phyloP scores from a whole-genome alignment of 345 rosid genomes.

The Crucihimalaya himalaica region DNA sequence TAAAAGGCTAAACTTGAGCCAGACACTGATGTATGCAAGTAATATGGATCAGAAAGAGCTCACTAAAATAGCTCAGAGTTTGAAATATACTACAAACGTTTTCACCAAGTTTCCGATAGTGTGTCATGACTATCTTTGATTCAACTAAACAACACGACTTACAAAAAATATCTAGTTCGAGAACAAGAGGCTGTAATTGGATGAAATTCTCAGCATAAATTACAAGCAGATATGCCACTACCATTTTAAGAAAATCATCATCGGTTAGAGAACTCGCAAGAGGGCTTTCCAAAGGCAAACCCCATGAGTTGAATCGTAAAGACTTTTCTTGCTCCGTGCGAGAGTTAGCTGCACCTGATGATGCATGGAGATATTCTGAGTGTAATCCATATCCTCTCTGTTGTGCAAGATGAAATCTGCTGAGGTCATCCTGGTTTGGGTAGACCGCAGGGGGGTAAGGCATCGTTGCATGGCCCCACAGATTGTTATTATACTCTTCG shows the following conservation, averaged over 20 bases:
- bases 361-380: slow-evolving; percentile 44
- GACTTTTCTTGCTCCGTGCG: slow-evolving; percentile 46
- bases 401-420: slow-evolving; percentile 51
- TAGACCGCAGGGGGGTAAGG: slow-evolving; percentile 53
- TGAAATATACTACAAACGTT: slow-evolving; percentile 23
- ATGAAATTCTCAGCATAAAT: slow-evolving; percentile 14
- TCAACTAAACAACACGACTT: slow-evolving; percentile 31
- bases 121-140: slow-evolving; percentile 13
- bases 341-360: slow-evolving; percentile 49
- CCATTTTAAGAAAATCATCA: slow-evolving; percentile 95
- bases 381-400: slow-evolving; percentile 49
- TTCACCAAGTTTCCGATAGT: slow-evolving; percentile 30
- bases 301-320: slow-evolving; percentile 67
- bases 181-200: slow-evolving; percentile 5
- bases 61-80: slow-evolving; percentile 12
- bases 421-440: slow-evolving; percentile 59
- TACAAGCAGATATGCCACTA: slow-evolving; percentile 48
- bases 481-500: slow-evolving; percentile 50
- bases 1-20: background rate
- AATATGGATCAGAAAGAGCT: background rate
- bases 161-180: slow-evolving; percentile 30
- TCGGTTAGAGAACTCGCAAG: slow-evolving; percentile 76
- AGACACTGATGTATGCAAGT: background rate
- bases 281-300: slow-evolving; percentile 79
- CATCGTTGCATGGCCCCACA: slow-evolving; percentile 37